Percentiles rank a stretch among this genome's conserved stretches.
Conservation (phyloP, 345 rosid genomes). For the Combretum micranthum region DNA sequence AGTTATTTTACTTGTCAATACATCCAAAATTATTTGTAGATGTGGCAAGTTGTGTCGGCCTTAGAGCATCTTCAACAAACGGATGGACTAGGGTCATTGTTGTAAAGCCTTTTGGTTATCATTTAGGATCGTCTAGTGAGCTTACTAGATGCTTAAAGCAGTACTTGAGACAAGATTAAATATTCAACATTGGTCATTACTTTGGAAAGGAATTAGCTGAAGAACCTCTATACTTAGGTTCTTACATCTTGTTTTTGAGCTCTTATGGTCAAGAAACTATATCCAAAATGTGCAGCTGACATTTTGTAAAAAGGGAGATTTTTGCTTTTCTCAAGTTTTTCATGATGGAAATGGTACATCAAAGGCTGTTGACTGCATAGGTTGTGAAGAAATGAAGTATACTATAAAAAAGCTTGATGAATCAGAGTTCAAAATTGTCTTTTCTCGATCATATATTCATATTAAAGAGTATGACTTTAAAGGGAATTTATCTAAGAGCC, state of each 20-base stretch:
- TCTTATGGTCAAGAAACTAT: conserved; percentile 81
- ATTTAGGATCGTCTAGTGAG: conserved; percentile 66
- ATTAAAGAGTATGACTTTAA: too few relatives aligned
- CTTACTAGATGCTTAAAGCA: conserved; percentile 68
- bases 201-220: conserved; percentile 94
- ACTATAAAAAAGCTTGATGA: too few relatives aligned
- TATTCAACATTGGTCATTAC: conserved; percentile 90
- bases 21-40: conserved; percentile 88
- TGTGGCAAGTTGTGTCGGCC: conserved; percentile 70
- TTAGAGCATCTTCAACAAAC: conserved; percentile 53
- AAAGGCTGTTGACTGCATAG: too few relatives aligned
- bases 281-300: conserved; percentile 83
- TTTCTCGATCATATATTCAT: too few relatives aligned
- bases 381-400: too few relatives aligned
- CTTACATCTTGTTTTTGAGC: conserved; percentile 91
- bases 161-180: conserved; percentile 74
- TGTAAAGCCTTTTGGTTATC: conserved; percentile 92
- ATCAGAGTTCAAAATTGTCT: too few relatives aligned
- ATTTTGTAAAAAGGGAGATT: conserved; percentile 92
- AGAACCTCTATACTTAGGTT: conserved; percentile 90
- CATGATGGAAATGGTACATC: too few relatives aligned
- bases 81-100: conserved; percentile 96
- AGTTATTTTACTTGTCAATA: conserved; percentile 79
- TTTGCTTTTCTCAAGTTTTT: too few relatives aligned
- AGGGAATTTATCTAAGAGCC: too few relatives aligned